Conservation (phyloP, 2,329 filamentous ascomycete genomes). For the Fulvia fulva region DNA sequence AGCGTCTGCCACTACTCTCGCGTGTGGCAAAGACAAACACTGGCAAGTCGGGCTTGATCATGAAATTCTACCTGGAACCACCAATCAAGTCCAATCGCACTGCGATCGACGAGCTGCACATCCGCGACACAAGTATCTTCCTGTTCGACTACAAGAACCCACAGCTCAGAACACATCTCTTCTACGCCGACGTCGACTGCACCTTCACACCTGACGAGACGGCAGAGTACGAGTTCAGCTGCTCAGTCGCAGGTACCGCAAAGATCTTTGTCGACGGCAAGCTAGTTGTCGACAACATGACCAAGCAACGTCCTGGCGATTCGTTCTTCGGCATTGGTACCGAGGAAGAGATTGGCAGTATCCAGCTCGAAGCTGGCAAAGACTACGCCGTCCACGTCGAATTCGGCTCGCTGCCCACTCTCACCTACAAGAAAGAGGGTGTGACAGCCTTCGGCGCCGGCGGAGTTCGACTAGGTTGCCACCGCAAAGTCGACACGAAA, state of each 20-base stretch:
- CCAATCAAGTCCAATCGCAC: constrained; percentile 43
- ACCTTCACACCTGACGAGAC: constrained; percentile 58
- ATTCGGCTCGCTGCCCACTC: constrained; percentile 62
- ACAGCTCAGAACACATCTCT: constrained; percentile 34
- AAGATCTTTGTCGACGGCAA: constrained; percentile 61
- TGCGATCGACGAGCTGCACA: constrained; percentile 49
- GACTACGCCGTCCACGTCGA: constrained; percentile 58
- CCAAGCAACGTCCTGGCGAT: constrained; percentile 57
- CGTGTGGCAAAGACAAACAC: constrained; percentile 19
- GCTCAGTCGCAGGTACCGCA: constrained; percentile 63
- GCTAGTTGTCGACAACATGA: constrained; percentile 60
- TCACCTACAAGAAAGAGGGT: constrained; percentile 57
- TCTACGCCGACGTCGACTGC: constrained; percentile 50
- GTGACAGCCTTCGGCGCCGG: constrained; percentile 65
- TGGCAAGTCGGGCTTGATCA: constrained; percentile 25
- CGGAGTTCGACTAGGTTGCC: constrained; percentile 58
- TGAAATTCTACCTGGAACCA: constrained; percentile 45
- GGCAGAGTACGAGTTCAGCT: constrained; percentile 60
- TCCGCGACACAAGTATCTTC: constrained; percentile 39
- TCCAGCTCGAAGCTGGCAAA: constrained; percentile 56
- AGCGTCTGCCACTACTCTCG: constrained; percentile 29
- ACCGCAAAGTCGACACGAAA: constrained; percentile 52
- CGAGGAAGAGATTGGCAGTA: constrained; percentile 57
- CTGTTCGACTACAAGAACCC: constrained; percentile 51
- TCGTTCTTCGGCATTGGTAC: constrained; percentile 64